Evolutionary conservation across 2,329 filamentous ascomycete species (phyloP).

Genomic region (Fusarium sp.): DNA sequence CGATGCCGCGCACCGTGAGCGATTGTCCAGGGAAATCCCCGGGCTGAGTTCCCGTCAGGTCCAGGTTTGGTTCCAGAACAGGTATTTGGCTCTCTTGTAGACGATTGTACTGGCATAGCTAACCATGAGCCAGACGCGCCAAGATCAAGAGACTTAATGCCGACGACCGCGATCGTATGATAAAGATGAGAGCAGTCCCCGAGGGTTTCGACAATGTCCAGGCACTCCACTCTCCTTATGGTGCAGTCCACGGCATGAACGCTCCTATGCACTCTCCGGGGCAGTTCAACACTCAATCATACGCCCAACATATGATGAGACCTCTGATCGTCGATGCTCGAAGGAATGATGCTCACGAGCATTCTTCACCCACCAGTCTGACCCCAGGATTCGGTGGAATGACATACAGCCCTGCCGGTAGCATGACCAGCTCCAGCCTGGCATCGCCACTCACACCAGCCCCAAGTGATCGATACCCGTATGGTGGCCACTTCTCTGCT

Average conservation of each 20-base stretch:
- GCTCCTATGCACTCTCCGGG: conserved; percentile 61
- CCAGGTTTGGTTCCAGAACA: conserved; percentile 98
- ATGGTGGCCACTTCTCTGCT: conserved; percentile 60
- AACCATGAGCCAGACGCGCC: conserved; percentile 62
- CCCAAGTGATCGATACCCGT: conserved; percentile 65
- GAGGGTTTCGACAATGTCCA: conserved; percentile 78
- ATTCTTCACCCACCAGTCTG: conserved; percentile 73
- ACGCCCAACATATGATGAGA: conserved; percentile 71
- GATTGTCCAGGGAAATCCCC: conserved; percentile 88
- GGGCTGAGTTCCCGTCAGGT: conserved; percentile 92
- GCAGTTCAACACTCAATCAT: conserved; percentile 61
- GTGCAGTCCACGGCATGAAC: conserved; percentile 66
- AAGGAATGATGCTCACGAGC: conserved; percentile 71
- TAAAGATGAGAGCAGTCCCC: conserved; percentile 77
- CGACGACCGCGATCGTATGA: conserved; percentile 77
- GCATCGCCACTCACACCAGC: conserved; percentile 68
- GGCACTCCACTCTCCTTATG: conserved; percentile 74
- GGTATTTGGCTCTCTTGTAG: conserved; percentile 64
- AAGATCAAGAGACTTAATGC: conserved; percentile 77
- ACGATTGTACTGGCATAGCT: conserved; percentile 7
- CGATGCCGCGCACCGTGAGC: conserved; percentile 88
- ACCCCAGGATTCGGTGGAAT: conserved; percentile 75
- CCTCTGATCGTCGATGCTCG: conserved; percentile 77
- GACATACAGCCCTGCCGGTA: conserved; percentile 67
- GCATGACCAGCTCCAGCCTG: conserved; percentile 64